Conservation (phyloP, 768 basidiomycete genomes). For the Pisolithus marmoratus region DNA sequence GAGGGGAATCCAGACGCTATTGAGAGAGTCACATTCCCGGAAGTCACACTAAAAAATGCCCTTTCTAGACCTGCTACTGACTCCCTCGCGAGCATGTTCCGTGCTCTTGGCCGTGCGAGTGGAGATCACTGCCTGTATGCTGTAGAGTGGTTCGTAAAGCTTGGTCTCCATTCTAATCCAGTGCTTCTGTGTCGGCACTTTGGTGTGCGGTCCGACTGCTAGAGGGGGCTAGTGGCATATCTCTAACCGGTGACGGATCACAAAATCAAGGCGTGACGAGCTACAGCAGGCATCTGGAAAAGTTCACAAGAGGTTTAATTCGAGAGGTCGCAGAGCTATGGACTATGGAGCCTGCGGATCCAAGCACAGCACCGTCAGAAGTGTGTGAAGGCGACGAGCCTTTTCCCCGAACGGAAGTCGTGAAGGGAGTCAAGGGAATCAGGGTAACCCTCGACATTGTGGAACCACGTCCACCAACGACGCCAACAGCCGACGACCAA, state of each 20-base stretch:
- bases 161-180: constrained; percentile 41
- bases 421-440: constrained; percentile 59
- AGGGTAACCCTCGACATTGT: constrained; percentile 51
- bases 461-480: constrained; percentile 25
- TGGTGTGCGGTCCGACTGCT: constrained; percentile 81
- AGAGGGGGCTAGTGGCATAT: constrained; percentile 58
- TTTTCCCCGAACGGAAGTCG: constrained; percentile 49
- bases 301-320: constrained; percentile 56
- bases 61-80: constrained; percentile 44
- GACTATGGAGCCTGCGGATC: constrained; percentile 41
- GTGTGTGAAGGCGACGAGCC: constrained; percentile 27
- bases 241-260: constrained; percentile 29
- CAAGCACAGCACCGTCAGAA: constrained; percentile 13
- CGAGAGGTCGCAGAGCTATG: constrained; percentile 67
- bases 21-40: constrained; percentile 47
- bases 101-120: constrained; percentile 59
- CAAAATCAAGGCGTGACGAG: background rate
- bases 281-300: constrained; percentile 50
- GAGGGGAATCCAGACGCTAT: constrained; percentile 40
- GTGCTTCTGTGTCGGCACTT: constrained; percentile 59
- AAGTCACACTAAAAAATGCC: constrained; percentile 50
- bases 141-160: constrained; percentile 75
- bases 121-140: constrained; percentile 68
- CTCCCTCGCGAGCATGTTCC: constrained; percentile 67
- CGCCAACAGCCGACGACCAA: constrained; percentile 36